Evolutionary conservation across 805 yeast genomes (phyloP).

Genomic region (Saccharomycopsis guyanensis): DNA sequence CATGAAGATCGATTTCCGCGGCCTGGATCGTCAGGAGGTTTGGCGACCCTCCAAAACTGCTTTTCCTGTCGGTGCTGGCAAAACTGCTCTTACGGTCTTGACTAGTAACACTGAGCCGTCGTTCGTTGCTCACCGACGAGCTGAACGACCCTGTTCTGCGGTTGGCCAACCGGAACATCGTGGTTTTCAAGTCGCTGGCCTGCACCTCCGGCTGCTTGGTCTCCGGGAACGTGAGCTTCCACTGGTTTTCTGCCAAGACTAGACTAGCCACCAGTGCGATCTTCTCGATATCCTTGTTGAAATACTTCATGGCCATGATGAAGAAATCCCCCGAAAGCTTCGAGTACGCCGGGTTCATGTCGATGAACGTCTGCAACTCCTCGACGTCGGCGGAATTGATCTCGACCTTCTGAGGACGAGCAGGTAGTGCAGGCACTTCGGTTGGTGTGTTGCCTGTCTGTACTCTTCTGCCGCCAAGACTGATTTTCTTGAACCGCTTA

Average conservation of each 20-base stretch:
- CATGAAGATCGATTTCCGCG: constrained; percentile 48
- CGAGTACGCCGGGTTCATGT: constrained; percentile 8
- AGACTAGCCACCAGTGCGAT: constrained; percentile 3
- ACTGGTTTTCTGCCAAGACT: not conserved
- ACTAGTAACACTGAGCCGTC: not conserved
- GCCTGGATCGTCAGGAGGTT: not conserved
- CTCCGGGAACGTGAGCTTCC: not conserved
- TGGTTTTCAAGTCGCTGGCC: too few species aligned
- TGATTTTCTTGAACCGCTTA: not conserved
- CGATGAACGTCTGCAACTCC: constrained; percentile 9
- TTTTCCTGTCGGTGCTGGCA: not conserved
- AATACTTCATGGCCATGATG: constrained; percentile 12
- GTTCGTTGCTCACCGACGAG: not conserved
- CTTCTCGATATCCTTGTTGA: constrained; percentile 12
- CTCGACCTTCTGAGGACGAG: not conserved
- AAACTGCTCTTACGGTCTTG: not conserved
- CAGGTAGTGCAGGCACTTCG: not conserved
- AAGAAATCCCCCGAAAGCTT: constrained; percentile 11
- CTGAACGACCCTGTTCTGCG: too few species aligned
- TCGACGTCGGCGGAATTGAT: not conserved
- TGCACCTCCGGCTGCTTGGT: too few species aligned
- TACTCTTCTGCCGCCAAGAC: not conserved
- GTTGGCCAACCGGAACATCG: too few species aligned
- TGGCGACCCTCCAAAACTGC: not conserved
- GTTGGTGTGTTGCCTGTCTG: not conserved